phyloP scores from a whole-genome alignment of 106 monocot genomes.

The Gastrodia elata region DNA sequence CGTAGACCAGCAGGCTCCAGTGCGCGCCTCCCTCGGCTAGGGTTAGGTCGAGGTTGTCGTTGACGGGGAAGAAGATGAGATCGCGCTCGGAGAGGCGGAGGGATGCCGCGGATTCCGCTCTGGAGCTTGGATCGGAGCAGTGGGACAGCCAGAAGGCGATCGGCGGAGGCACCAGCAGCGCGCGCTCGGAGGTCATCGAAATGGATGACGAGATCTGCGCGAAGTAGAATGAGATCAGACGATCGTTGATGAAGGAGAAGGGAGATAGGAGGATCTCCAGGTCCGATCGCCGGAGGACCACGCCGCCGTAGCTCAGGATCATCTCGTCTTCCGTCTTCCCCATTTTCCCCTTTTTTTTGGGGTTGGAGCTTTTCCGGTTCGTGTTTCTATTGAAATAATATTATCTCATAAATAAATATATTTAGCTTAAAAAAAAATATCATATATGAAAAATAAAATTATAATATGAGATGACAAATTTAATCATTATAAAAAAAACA shows the following conservation, averaged over 20 bases:
- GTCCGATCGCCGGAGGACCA: conserved; percentile 9
- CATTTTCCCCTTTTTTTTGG: no score
- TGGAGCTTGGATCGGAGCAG: background rate
- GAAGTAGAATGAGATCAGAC: conserved; percentile 16
- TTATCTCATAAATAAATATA: no score
- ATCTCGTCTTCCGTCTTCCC: background rate
- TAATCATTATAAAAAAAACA: no score
- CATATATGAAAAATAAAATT: no score
- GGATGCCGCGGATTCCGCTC: background rate
- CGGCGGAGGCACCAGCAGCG: conserved; percentile 3
- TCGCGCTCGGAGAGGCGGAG: conserved; percentile 3
- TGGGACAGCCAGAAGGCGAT: conserved; percentile 10
- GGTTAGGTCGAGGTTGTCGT: conserved; percentile 20
- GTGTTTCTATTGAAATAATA: no score
- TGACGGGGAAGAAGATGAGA: conserved; percentile 29
- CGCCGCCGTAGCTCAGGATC: conserved; percentile 16
- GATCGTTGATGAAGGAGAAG: conserved; percentile 6
- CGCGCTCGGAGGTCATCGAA: background rate
- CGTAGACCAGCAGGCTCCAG: conserved; percentile 71
- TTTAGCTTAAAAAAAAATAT: no score
- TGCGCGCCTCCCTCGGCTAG: conserved; percentile 56
- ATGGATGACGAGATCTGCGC: conserved; percentile 9
- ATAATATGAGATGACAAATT: no score
- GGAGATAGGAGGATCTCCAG: background rate
- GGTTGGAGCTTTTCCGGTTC: no score